Base-by-base conservation (phyloP, 495 filamentous ascomycete genomes). In the Amniculicola lignicola region DNA sequence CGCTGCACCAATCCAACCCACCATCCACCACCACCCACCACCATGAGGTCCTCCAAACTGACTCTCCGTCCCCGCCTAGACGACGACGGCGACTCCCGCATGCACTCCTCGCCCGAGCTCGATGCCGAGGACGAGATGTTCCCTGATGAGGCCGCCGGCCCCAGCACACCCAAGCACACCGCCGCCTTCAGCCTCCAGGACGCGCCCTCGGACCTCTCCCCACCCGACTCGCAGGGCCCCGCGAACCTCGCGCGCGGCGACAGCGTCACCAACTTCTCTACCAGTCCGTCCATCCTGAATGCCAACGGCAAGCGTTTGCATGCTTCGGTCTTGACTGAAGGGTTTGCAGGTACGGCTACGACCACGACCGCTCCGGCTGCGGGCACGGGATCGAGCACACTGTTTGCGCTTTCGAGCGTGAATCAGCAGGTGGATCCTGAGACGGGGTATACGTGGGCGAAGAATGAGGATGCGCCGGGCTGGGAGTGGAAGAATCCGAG, bases 11-110 rank as follows among this genome's bases (percentile, higher is more conserved):
- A 11, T 21, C 39, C 28, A 16, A 31, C 36, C 31, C 37, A 9
- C 40, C 41, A 43, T 36, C 16, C 52, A 1, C 39, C 36, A 15
- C 27, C 12, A 16, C 11, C 29, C 22, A n/a, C 29, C 3, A 38
- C 31, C 33, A 42, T 4, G 5, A 12, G 6, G 18, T 23, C 12
- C 25, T 15, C 37, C 24, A 4, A 59, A 33, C 5, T 24, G 12
- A 5, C n/a, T 25, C 29, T 39, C 16, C 38, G 16, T 15, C 24
- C 12, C 45, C 49, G 35, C 12, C 10, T 23, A 64, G 78, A 82
- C 55, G 67, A 59, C 49, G 79, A 82, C 69, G 78, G 79, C 10
- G 79, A 83, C 66, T 79, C 76, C 38, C 73, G 75, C 54, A 84
- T 84, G 81, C 54, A 59, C 48, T 69, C 66, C 29, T 73, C 75